Evolutionary conservation across 2,329 filamentous ascomycete genomes (phyloP).

Genomic region (Pseudogymnoascus sp.): DNA sequence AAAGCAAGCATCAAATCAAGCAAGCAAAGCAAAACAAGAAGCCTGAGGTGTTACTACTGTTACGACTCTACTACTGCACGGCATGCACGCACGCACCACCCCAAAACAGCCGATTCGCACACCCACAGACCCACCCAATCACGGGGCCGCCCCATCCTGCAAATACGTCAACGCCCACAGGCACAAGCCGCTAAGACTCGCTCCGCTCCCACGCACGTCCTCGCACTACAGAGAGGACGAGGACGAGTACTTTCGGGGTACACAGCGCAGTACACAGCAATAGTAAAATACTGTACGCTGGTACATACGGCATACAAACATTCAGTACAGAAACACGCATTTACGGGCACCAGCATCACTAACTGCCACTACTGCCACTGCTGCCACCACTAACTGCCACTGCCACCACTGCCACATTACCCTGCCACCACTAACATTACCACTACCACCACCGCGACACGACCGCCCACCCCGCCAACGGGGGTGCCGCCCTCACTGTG

Average conservation of each 20-base stretch:
- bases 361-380: neutral
- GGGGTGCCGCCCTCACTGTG: neutral
- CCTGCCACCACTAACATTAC: neutral
- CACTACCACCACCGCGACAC: neutral
- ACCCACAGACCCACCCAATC: neutral
- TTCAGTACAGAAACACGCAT: neutral
- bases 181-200: neutral
- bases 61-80: neutral
- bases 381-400: neutral
- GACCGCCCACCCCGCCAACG: neutral
- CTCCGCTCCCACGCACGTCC: conserved; percentile 1
- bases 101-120: conserved; percentile 4
- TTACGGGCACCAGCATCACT: neutral
- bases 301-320: neutral
- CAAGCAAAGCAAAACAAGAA: neutral
- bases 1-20: neutral
- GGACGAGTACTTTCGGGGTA: neutral
- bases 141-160: conserved; percentile 1
- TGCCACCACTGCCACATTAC: neutral
- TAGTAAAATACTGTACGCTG: neutral
- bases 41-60: neutral
- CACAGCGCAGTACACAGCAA: neutral
- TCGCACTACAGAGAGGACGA: neutral
- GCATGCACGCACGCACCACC: neutral
- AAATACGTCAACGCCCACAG: conserved; percentile 1